Base-by-base conservation (phyloP, 768 basidiomycete species). In the Xanthoconium stramineum region DNA sequence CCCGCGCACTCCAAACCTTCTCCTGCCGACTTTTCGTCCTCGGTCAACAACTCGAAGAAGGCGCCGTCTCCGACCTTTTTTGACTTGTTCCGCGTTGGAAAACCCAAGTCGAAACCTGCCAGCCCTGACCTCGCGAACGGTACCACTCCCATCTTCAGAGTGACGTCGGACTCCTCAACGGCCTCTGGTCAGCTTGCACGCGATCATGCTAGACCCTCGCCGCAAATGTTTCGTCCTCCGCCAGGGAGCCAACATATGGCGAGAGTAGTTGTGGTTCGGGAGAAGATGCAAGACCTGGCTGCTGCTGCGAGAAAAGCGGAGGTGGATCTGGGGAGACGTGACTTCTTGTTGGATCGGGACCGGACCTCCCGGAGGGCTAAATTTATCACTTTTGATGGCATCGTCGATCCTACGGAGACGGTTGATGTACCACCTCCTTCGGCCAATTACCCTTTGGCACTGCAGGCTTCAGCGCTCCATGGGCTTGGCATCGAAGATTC, bases 1-100 rank as follows among this genome's bases (percentile, higher is more conserved):
- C 92, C 91, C 11, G 91, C 91, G 0, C 91, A 94, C 65, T 80
- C 84, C 40, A 94, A 94, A 65, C 91, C 91, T 2, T 82, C 82
- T 11, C 80, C 84, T 3, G 77, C 85, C 29, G 83, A 88, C 50
- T 81, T 91, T 56, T 79, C 81, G 17, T 69, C 76, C 2, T 67
- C 65, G 5, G 36, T 46, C 46, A 55, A 56, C 43, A 59, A 58
- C 58, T 56, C 74, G 32, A 74, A 77, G 55, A 88, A 83, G 69
- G 77, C 76, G 47, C 64, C 76, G 2, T 60, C 73, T 67, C 81
- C 69, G 60, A 68, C 70, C 20, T 89, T 91, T 67, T 72, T 91
- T 50, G 85, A 91, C 65, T 67, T 89, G 48, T 90, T 91, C 66
- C 81, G 87, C 35, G 77, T 84, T 47, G 85, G 84, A 32, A 85